A percentile compares a stretch with the other conserved stretches of the same genome.
These are phyloP conservation scores for Ganoderma sinense DNA, from an alignment of 1,284 basidiomycete species.

Conservation along the genomic window DNA sequence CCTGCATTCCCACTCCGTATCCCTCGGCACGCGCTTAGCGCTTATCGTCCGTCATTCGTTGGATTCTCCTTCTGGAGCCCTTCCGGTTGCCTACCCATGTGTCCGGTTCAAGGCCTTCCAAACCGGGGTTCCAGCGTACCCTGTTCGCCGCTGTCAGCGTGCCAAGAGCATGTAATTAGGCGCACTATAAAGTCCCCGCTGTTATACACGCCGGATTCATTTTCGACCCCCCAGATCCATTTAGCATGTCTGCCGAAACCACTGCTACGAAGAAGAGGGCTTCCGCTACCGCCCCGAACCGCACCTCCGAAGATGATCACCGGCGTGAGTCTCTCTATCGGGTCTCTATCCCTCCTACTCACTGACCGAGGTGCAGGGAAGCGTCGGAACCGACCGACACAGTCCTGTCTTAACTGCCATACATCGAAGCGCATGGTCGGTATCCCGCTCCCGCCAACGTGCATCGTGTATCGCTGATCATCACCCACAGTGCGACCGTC, in stretches of 20 bases:
- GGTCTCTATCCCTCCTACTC: background rate
- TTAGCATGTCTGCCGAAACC: conserved; percentile 38
- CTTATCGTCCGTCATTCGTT: conserved; percentile 21
- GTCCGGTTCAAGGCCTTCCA: conserved; percentile 28
- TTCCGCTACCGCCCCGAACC: conserved; percentile 35
- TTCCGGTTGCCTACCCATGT: conserved; percentile 22
- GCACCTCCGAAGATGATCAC: conserved; percentile 43
- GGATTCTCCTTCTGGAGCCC: conserved; percentile 25
- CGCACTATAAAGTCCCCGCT: conserved; percentile 27
- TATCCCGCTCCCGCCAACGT: conserved; percentile 14
- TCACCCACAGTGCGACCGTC: conserved; percentile 66
- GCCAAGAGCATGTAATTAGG: conserved; percentile 25
- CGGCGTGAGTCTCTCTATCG: conserved; percentile 33
- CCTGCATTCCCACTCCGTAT: conserved; percentile 25
- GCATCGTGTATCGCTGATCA: conserved; percentile 7
- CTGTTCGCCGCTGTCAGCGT: conserved; percentile 23
- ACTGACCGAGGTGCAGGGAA: conserved; percentile 33
- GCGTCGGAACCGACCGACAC: conserved; percentile 70
- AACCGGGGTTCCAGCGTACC: conserved; percentile 16
- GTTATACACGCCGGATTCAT: conserved; percentile 18
- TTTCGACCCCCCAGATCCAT: conserved; percentile 24
- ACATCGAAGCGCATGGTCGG: conserved; percentile 85
- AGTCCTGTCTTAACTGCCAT: conserved; percentile 74
- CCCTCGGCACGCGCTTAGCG: conserved; percentile 22
- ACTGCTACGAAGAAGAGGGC: conserved; percentile 39